Base-by-base conservation (phyloP, 176 grass and related monocot species). In the Stipa capillata region DNA sequence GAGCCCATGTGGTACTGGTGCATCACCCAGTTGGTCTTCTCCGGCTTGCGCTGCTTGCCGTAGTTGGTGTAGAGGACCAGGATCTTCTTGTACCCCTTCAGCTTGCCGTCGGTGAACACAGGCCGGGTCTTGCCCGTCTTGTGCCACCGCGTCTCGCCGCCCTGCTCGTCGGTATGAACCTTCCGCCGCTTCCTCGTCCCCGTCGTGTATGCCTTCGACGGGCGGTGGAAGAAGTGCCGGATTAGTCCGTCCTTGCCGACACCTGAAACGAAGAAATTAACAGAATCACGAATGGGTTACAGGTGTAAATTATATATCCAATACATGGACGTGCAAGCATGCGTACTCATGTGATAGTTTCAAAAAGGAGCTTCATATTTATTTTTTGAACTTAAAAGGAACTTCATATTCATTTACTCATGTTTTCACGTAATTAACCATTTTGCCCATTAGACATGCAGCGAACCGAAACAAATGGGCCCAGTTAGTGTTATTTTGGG, bases 1-100 rank as follows among this genome's bases (percentile, higher is more conserved):
- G 86, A 94, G 49, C 96, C 97, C 1, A 99, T 80, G 88, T 99
- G 97, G 65, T 99, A 99, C 75, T 99, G 97, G 36, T 99, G 96
- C 96, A 99, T 99, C 57, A 99, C 92, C 96, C 96, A 99, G 84
- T 95, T 99, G 10, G 97, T 99, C 80, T 99, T 99, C 86, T 99
- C 92, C 0, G 97, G 97, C 82, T 99, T 99, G 40, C 97, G 90
- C 92, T 99, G 90, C 88, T 99, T 96, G 33, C 97, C 97, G 70
- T 99, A 99, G 85, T 99, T 99, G 52, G 97, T 93, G 84, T 99
- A 99, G 88, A 99, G 97, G 39, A 99, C 97, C 7, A 99, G 82
- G 68, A 99, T 99, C 86, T 99, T 99, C 83, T 99, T 99, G 88
- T 91, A 99, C 0, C 97, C 97, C 67, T 73, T 91, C 33, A 91